Evolutionary conservation across 371 early-diverging fungal genomes (phyloP).

Genomic region (Parasitella parasitica): DNA sequence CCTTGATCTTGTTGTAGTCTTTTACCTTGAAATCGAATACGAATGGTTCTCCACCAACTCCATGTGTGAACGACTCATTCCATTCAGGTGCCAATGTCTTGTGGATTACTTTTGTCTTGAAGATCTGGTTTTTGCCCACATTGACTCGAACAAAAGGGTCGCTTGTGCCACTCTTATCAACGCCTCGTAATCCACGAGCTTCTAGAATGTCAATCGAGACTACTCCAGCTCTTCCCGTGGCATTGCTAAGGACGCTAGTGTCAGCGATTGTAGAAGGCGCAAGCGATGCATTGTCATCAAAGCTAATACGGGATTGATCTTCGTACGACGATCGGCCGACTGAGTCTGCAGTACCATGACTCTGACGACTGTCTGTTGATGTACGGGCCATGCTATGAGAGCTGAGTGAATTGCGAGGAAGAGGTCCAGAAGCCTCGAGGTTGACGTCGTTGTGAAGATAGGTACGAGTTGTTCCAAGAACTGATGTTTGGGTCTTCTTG

Average conservation of each 20-base stretch:
- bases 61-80: conserved; percentile 36
- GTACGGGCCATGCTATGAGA: neutral
- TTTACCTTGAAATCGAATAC: conserved; percentile 60
- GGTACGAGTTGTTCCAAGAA: conserved; percentile 26
- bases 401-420: neutral
- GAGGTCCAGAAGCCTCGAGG: conserved; percentile 22
- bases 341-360: neutral
- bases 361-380: conserved; percentile 6
- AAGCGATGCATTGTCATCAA: conserved; percentile 23
- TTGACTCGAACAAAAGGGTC: conserved; percentile 63
- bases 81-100: conserved; percentile 78
- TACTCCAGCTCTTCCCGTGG: conserved; percentile 39
- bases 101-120: conserved; percentile 77
- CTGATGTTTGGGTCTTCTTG: conserved; percentile 44
- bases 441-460: conserved; percentile 18
- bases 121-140: conserved; percentile 54
- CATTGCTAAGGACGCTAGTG: conserved; percentile 10
- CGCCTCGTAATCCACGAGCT: conserved; percentile 63
- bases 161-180: conserved; percentile 61
- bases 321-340: neutral
- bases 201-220: conserved; percentile 52
- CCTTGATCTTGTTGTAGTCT: conserved; percentile 68
- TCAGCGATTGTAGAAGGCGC: conserved; percentile 14
- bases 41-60: conserved; percentile 42
- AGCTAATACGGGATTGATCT: neutral